Percentiles rank a stretch among this genome's conserved stretches.
phyloP scores from a whole-genome alignment of 192 early-diverging fungal species.

The Podila epicladia region DNA sequence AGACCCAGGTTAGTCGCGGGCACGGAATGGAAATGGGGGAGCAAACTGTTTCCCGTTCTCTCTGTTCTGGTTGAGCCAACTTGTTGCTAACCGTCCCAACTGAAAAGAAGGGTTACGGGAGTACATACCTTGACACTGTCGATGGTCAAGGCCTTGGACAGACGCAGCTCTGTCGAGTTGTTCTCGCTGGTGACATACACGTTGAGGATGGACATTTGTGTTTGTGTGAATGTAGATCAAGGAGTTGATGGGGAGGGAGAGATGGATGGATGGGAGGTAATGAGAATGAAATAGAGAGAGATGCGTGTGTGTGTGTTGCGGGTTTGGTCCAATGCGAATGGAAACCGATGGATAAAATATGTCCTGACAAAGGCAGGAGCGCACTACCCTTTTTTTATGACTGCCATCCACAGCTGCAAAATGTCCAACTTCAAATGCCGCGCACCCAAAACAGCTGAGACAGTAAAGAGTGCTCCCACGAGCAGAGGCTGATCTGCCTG shows the following conservation, averaged over 20 bases:
- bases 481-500: neutral
- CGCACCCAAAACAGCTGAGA: neutral
- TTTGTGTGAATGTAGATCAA: neutral
- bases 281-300: neutral
- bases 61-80: neutral
- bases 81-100: neutral
- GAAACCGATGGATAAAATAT: too few relatives aligned
- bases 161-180: slow-evolving; percentile 86
- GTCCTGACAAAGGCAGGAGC: too few relatives aligned
- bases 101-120: neutral
- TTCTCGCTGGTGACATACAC: slow-evolving; percentile 89
- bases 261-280: neutral
- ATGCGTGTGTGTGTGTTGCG: neutral
- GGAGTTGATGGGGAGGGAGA: neutral
- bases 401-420: too few relatives aligned
- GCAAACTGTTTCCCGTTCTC: neutral
- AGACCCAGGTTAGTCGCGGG: neutral
- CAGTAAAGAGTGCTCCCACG: too few relatives aligned
- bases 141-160: slow-evolving; percentile 80
- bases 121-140: slow-evolving; percentile 71
- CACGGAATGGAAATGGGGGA: neutral
- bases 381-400: too few relatives aligned
- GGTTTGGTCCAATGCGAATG: too few relatives aligned
- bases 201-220: slow-evolving; percentile 81
- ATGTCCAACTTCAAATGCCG: too few relatives aligned